Evolutionary conservation across 2,329 filamentous ascomycete genomes (phyloP).

Genomic region (Verticillium klebahnii): DNA sequence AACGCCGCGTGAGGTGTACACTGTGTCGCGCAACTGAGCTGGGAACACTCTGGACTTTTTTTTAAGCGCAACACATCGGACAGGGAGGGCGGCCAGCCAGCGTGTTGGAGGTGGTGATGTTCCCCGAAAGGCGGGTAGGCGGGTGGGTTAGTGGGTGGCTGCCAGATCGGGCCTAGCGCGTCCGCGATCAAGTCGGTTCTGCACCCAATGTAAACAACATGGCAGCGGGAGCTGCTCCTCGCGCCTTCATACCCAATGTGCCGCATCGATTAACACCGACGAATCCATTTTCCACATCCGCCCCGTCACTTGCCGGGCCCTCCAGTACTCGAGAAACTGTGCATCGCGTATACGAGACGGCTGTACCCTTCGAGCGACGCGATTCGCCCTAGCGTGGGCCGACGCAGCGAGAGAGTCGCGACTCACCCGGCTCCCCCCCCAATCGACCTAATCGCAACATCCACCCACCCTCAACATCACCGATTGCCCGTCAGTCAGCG

Average conservation of each 20-base stretch:
- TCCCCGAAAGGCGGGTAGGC: no score
- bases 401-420: not conserved
- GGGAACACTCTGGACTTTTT: no score
- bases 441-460: not conserved
- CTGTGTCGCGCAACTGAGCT: no score
- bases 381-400: not conserved
- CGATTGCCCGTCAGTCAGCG: not conserved
- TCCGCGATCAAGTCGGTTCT: not conserved
- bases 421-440: not conserved
- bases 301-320: not conserved
- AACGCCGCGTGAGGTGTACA: no score
- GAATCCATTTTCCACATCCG: constrained; percentile 1
- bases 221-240: constrained; percentile 4
- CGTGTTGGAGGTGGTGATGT: no score
- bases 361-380: not conserved
- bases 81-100: no score
- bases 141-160: not conserved
- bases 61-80: no score
- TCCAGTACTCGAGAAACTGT: not conserved
- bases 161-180: constrained; percentile 16
- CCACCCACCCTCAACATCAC: not conserved
- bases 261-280: not conserved
- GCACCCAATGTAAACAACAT: constrained; percentile 16
- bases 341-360: not conserved
- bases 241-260: not conserved